Percentiles rank a stretch among this genome's conserved stretches.
Conservation (phyloP, 2,329 filamentous ascomycete species). For the Tolypocladium cylindrosporum region DNA sequence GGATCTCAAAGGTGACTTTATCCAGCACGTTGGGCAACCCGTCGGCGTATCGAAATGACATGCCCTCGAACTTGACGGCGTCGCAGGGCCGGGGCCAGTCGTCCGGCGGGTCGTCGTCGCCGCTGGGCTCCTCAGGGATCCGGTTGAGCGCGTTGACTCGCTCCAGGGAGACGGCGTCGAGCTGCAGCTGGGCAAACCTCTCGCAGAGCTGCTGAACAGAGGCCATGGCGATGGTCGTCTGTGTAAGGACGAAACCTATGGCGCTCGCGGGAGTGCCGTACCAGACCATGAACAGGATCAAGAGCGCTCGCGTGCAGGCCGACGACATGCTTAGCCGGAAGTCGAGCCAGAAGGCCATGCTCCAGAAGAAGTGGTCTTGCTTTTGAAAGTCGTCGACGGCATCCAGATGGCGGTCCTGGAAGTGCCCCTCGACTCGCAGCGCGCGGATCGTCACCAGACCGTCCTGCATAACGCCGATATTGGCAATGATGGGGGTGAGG, state of each 20-base stretch:
- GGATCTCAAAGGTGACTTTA: constrained; percentile 62
- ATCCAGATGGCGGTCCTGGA: constrained; percentile 68
- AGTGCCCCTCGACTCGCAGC: constrained; percentile 67
- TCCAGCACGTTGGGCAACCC: constrained; percentile 64
- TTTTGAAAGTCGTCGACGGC: constrained; percentile 86
- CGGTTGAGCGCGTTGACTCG: constrained; percentile 73
- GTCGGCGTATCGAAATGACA: constrained; percentile 71
- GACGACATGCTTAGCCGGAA: constrained; percentile 58
- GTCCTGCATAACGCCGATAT: constrained; percentile 80
- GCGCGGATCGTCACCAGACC: constrained; percentile 81
- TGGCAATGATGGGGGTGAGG: constrained; percentile 78
- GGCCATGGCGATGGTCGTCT: constrained; percentile 25
- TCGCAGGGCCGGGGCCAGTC: constrained; percentile 67
- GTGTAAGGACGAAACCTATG: constrained; percentile 71
- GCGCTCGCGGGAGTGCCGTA: constrained; percentile 67
- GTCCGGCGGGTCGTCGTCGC: constrained; percentile 58
- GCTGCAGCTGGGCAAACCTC: constrained; percentile 75
- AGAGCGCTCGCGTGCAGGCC: constrained; percentile 59
- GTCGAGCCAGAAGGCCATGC: constrained; percentile 73
- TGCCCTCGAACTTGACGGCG: constrained; percentile 65
- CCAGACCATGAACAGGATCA: constrained; percentile 67
- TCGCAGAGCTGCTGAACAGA: constrained; percentile 52
- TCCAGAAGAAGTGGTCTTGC: constrained; percentile 96
- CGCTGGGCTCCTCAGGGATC: constrained; percentile 64
- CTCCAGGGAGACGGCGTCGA: constrained; percentile 87